Base-by-base conservation (phyloP, 1,139 yeast genomes). In the Ashbya aceris region DNA sequence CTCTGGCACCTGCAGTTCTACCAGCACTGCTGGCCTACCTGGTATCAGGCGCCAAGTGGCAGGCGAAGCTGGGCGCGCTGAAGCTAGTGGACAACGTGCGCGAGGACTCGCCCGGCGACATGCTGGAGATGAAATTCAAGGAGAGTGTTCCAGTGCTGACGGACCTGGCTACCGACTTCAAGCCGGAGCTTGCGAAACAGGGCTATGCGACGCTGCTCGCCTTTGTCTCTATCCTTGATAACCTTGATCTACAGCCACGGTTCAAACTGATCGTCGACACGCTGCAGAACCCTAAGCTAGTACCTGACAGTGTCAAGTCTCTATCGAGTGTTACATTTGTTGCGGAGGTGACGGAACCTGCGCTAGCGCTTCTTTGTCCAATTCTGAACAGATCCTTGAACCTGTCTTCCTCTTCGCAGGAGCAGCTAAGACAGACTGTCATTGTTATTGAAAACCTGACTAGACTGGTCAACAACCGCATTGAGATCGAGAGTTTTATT, bases 341-440 rank as follows among this genome's bases (percentile, higher is more conserved):
- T 40, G 96, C 98, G 39, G 98, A 91, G 69, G 98, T 91, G 49
- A 91, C 97, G 12, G 97, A 89, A 67, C 94, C 97, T 7, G 93
- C 95, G 7, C 72, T 91, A 52, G 77, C 97, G 4, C 69, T 91
- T 46, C 73, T 91, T 54, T 96, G 86, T 33, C 98, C 98, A 40
- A 89, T 89, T 53, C 74, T 91, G 58, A 91, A 81, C 63, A 85
- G 91, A 62, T 91, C 97, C 2, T 73, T 91, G 60, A 87, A 84
- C 60, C 77, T 94, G 11, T 83, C 95, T 1, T 82, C 95, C 4
- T 61, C 66, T 7, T 81, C 96, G 11, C 96, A 89, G 67, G 97
- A 91, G 60, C 95, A 89, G 65, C 76, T 91, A 55, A 83, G 98
- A 69, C 96, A 87, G 68, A 85, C 97, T 8, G 97, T 89, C 51